A percentile compares a stretch with the other conserved stretches of the same genome.
phyloP scores from a whole-genome alignment of 2,329 filamentous ascomycete genomes.

The Penicillium sp. region DNA sequence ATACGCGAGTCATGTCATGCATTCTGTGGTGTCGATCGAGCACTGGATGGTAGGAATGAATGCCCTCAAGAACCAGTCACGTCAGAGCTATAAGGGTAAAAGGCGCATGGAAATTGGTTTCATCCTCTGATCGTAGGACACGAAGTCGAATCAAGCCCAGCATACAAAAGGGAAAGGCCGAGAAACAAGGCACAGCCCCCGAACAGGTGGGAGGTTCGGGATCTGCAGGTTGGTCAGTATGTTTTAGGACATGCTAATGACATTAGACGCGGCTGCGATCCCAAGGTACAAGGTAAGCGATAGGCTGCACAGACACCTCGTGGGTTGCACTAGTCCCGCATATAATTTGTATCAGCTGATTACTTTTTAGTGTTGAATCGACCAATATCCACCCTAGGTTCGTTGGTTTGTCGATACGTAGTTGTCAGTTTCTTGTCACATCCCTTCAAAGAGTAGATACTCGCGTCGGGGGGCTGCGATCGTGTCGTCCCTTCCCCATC shows the following conservation, averaged over 20 bases:
- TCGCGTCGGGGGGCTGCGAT: too few relatives aligned
- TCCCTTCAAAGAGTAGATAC: too few relatives aligned
- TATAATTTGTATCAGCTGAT: constrained; percentile 18
- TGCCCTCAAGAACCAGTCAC: background rate
- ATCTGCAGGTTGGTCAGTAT: background rate
- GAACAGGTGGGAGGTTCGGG: background rate
- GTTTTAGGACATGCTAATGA: background rate
- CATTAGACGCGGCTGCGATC: constrained; percentile 7
- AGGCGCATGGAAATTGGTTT: background rate
- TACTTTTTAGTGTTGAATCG: constrained; percentile 6
- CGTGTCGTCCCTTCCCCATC: too few relatives aligned
- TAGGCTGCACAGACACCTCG: constrained; percentile 8
- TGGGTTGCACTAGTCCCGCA: constrained; percentile 20
- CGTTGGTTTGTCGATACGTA: background rate
- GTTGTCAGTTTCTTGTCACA: background rate
- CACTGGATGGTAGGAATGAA: background rate
- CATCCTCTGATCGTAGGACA: background rate
- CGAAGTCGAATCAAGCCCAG: background rate
- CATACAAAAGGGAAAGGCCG: background rate
- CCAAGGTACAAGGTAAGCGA: background rate
- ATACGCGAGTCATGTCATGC: background rate
- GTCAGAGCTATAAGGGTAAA: background rate
- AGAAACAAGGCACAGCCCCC: background rate
- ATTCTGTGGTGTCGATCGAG: background rate
- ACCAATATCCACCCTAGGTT: background rate